A percentile compares a stretch with the other conserved stretches of the same genome.
Conservation (phyloP, 2,329 filamentous ascomycete species). For the Cladosporium colombiae region DNA sequence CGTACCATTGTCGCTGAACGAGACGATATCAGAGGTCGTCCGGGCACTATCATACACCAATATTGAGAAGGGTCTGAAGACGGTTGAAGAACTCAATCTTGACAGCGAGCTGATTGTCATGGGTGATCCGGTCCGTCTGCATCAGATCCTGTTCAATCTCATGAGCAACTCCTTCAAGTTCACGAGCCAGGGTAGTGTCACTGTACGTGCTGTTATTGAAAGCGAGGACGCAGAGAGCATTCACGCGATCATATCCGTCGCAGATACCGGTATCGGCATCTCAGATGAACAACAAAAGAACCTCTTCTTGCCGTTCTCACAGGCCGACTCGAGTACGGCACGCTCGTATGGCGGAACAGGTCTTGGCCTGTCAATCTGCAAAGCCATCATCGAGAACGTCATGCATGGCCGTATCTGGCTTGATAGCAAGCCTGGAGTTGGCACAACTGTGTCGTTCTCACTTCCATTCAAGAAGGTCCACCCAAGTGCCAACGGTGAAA, state of each 20-base stretch:
- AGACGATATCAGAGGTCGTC: conserved; percentile 66
- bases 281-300: conserved; percentile 78
- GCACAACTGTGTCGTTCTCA: conserved; percentile 75
- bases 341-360: conserved; percentile 90
- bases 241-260: conserved; percentile 79
- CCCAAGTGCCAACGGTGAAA: conserved; percentile 43
- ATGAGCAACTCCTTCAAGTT: conserved; percentile 95
- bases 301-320: conserved; percentile 88
- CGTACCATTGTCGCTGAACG: conserved; percentile 51
- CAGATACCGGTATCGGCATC: conserved; percentile 90
- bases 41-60: conserved; percentile 65
- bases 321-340: conserved; percentile 87
- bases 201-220: conserved; percentile 74
- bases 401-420: conserved; percentile 85
- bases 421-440: conserved; percentile 71
- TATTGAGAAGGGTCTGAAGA: conserved; percentile 60
- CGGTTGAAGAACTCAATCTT: conserved; percentile 57
- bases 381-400: conserved; percentile 88
- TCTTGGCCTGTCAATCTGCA: conserved; percentile 89
- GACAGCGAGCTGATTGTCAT: conserved; percentile 56
- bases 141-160: conserved; percentile 69
- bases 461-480: conserved; percentile 83
- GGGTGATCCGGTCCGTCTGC: conserved; percentile 53
- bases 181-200: conserved; percentile 82
- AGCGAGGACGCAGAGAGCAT: conserved; percentile 69